Percentiles rank a stretch among this genome's conserved stretches.
Evolutionary conservation across 768 basidiomycete genomes (phyloP).

Genomic region (Agrocybe pediades): DNA sequence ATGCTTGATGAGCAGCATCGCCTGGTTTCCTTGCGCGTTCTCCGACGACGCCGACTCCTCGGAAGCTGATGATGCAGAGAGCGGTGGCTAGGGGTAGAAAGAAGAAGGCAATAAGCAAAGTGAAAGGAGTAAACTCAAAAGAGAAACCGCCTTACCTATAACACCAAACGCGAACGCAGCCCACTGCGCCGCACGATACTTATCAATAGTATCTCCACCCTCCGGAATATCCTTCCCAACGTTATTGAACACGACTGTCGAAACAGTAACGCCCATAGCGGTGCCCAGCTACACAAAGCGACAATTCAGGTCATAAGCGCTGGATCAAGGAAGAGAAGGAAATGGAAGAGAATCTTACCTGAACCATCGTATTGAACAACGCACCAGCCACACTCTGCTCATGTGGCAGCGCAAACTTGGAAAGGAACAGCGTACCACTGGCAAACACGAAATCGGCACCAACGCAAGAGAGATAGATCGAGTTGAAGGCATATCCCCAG

Average conservation of each 20-base stretch:
- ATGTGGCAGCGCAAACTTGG: constrained; percentile 61
- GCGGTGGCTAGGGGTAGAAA: constrained; percentile 19
- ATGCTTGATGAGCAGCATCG: no score
- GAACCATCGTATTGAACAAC: constrained; percentile 78
- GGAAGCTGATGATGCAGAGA: constrained; percentile 26
- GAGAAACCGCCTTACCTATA: constrained; percentile 41
- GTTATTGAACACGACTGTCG: constrained; percentile 70
- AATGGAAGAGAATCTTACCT: constrained; percentile 37
- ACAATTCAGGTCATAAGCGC: background rate
- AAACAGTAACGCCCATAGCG: constrained; percentile 68
- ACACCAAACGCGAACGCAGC: constrained; percentile 61
- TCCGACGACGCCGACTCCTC: constrained; percentile 31
- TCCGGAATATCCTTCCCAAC: constrained; percentile 34
- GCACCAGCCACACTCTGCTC: constrained; percentile 81
- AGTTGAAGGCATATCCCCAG: constrained; percentile 80
- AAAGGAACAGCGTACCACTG: constrained; percentile 72
- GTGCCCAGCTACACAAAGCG: constrained; percentile 55
- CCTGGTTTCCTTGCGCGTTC: background rate
- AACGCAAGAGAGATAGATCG: constrained; percentile 62
- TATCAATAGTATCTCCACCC: constrained; percentile 39
- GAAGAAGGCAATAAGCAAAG: background rate
- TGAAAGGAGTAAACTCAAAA: background rate
- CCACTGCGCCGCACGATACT: constrained; percentile 71
- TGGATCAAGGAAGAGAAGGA: no score
- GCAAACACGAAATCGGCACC: constrained; percentile 82